Conservation (phyloP, 164 flowering plant species). For the Warburgia ugandensis region DNA sequence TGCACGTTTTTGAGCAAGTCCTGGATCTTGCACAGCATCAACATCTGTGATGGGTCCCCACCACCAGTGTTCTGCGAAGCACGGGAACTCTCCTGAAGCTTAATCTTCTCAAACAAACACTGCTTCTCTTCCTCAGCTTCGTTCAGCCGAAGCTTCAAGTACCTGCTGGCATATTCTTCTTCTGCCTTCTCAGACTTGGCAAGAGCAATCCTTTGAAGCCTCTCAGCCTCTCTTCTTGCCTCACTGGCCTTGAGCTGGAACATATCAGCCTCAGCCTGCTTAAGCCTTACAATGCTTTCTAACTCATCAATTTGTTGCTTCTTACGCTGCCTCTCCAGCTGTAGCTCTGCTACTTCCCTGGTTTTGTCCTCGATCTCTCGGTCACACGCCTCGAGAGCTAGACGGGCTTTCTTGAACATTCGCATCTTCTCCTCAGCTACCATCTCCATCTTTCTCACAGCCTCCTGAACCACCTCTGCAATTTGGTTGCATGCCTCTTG, state of each 20-base stretch:
- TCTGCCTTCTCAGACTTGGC: constrained; percentile 86
- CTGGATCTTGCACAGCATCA: constrained; percentile 55
- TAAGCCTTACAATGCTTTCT: constrained; percentile 82
- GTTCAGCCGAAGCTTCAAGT: constrained; percentile 68
- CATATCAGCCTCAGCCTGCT: constrained; percentile 97
- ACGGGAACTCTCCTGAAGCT: constrained; percentile 79
- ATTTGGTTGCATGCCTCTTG: constrained; percentile 88
- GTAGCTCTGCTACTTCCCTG: constrained; percentile 64
- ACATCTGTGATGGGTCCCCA: constrained; percentile 44
- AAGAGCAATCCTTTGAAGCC: constrained; percentile 75
- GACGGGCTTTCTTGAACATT: constrained; percentile 75
- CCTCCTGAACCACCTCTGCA: constrained; percentile 92
- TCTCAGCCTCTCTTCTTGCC: constrained; percentile 92
- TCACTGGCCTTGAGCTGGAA: constrained; percentile 92
- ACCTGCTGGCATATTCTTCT: constrained; percentile 88
- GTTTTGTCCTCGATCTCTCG: constrained; percentile 83
- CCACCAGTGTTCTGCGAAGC: constrained; percentile 46
- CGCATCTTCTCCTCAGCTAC: constrained; percentile 91
- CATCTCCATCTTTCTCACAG: constrained; percentile 89
- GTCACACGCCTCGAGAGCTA: constrained; percentile 74
- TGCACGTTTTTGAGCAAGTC: constrained; percentile 65
- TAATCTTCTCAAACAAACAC: constrained; percentile 81
- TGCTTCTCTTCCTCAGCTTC: constrained; percentile 98
- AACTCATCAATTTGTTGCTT: constrained; percentile 84
- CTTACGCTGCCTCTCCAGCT: constrained; percentile 71